Conservation (phyloP, 208 protist genomes). For the Trypanosoma lewisi region DNA sequence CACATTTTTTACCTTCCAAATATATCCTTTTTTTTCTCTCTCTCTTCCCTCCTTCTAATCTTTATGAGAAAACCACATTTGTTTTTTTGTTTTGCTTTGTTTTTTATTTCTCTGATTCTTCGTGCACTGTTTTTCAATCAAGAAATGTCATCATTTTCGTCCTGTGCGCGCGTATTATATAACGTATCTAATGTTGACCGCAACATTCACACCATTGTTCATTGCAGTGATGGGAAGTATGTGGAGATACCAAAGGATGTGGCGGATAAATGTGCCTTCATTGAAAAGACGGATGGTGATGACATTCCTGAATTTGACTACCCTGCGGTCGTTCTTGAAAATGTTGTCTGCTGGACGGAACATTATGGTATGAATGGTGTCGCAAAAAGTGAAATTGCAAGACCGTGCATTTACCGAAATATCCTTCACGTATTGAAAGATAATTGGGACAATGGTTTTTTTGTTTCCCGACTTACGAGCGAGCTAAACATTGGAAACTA, state of each 20-base stretch:
- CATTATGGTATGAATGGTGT: slow-evolving; percentile 58
- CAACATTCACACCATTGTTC: slow-evolving; percentile 24
- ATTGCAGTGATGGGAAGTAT: slow-evolving; percentile 65
- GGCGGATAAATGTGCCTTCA: slow-evolving; percentile 42
- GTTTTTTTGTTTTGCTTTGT: slow-evolving; percentile 2
- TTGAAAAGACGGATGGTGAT: slow-evolving; percentile 31
- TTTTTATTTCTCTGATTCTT: slow-evolving; percentile 11
- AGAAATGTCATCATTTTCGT: slow-evolving; percentile 13
- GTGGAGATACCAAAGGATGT: slow-evolving; percentile 40
- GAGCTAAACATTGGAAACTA: slow-evolving; percentile 46
- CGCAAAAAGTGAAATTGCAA: slow-evolving; percentile 41
- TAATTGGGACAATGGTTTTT: slow-evolving; percentile 74
- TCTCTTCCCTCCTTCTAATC: neutral
- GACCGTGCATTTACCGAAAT: slow-evolving; percentile 73
- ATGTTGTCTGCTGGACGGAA: slow-evolving; percentile 53
- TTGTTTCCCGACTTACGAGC: slow-evolving; percentile 38
- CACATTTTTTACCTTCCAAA: no score
- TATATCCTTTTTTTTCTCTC: slow-evolving; percentile 10
- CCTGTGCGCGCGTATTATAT: slow-evolving; percentile 3
- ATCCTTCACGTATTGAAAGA: slow-evolving; percentile 56
- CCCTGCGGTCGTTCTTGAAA: slow-evolving; percentile 53
- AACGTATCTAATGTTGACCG: slow-evolving; percentile 22
- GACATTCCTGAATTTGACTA: slow-evolving; percentile 52
- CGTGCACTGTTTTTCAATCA: neutral
- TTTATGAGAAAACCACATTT: neutral